Base-by-base conservation (phyloP, 257 asterid species). In the Nemophila menziesii region DNA sequence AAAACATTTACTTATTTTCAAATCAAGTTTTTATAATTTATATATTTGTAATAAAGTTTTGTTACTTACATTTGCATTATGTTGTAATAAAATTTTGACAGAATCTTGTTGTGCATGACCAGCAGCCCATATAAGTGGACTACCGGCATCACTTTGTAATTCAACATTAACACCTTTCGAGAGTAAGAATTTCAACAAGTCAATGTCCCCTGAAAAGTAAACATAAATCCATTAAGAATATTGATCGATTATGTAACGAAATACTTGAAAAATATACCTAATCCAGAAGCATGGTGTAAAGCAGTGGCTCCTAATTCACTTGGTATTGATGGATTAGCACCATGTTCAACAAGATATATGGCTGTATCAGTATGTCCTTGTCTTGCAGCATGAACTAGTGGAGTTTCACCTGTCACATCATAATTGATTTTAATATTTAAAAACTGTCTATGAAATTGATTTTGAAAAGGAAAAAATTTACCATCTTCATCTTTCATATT, bases 61-160 rank as follows among this genome's bases (percentile, higher is more conserved):
- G 20, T 54, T 43, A 56, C 82, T 71, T 67, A 89, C 98, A 39
- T 84, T 58, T 63, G 98, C 98, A 40, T 61, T 63, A 54, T 81
- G 85, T 60, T 84, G 87, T 20, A 90, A 65, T 39, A 90, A 82
- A 48, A 84, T 20, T 76, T 75, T 65, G 44, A 90, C 93, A 43
- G 94, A 69, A 43, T 85, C 92, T 63, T 48, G 67, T 59, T 90
- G 93, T 55, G 69, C 85, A 44, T 78, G 87, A 59, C 98, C 98
- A 39, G 96, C 94, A 65, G 98, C 98, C 98, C 96, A 85, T 46
- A 90, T 57, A 45, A 90, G 93, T 12, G 98, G 93, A 49, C 81
- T 72, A 43, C 98, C 98, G 19, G 80, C 87, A 66, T 81, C 93
- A 72, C 98, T 80, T 74, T 77, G 86, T 41, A 71, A 64, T 57